Conservation (phyloP, 371 early-diverging fungal genomes). For the Haplosporangium sp. region DNA sequence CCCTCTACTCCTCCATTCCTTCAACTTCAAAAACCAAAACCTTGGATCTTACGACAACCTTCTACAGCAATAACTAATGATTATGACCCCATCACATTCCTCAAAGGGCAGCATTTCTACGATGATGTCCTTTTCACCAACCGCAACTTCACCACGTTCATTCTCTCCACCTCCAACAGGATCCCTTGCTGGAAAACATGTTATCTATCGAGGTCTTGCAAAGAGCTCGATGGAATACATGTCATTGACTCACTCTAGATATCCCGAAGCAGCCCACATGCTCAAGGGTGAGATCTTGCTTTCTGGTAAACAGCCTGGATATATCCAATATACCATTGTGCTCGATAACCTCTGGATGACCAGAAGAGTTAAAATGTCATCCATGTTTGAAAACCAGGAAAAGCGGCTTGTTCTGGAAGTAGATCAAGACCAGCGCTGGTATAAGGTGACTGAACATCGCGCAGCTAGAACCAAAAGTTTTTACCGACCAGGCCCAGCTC, state of each 20-base stretch:
- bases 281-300: conserved; percentile 49
- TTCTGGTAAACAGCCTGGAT: conserved; percentile 31
- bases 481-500: conserved; percentile 39
- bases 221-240: conserved; percentile 49
- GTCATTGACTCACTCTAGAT: conserved; percentile 35
- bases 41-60: conserved; percentile 5
- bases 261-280: conserved; percentile 25
- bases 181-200: conserved; percentile 31
- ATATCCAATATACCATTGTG: conserved; percentile 36
- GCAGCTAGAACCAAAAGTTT: conserved; percentile 36
- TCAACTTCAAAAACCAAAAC: not conserved
- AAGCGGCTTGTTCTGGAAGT: conserved; percentile 32
- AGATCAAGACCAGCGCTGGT: conserved; percentile 41
- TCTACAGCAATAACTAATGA: conserved; percentile 8
- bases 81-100: conserved; percentile 30
- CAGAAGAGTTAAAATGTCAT: conserved; percentile 29
- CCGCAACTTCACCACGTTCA: conserved; percentile 31
- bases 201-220: conserved; percentile 36
- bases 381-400: conserved; percentile 32
- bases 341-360: conserved; percentile 47
- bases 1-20: not conserved
- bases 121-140: conserved; percentile 21
- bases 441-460: conserved; percentile 38
- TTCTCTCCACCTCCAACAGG: conserved; percentile 38
- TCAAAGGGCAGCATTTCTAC: conserved; percentile 15